phyloP scores from a whole-genome alignment of 2,329 filamentous ascomycete species.

The Cladosporium sp. region DNA sequence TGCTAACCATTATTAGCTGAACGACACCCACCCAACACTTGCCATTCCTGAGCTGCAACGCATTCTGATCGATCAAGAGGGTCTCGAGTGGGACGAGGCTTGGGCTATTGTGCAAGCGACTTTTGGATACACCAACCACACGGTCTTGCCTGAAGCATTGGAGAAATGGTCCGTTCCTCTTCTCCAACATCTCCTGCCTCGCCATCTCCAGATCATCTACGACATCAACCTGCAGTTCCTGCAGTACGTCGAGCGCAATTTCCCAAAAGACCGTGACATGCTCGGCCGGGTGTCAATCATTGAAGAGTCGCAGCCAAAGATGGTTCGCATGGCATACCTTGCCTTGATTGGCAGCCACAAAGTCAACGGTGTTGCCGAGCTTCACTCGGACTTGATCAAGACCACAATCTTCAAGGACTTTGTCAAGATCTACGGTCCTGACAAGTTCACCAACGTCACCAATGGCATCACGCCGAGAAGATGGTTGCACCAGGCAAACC shows the following conservation, averaged over 20 bases:
- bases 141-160: slow-evolving; percentile 89
- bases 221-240: slow-evolving; percentile 96
- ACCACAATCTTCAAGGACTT: slow-evolving; percentile 99
- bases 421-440: slow-evolving; percentile 86
- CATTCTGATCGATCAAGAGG: slow-evolving; percentile 84
- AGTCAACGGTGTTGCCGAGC: slow-evolving; percentile 95
- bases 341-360: slow-evolving; percentile 98
- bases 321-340: slow-evolving; percentile 95
- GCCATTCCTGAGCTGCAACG: slow-evolving; percentile 95
- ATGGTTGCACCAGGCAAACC: slow-evolving; percentile 98
- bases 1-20: slow-evolving; percentile 50
- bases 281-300: slow-evolving; percentile 90
- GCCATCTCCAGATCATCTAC: slow-evolving; percentile 95
- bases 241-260: slow-evolving; percentile 82
- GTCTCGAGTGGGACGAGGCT: slow-evolving; percentile 86
- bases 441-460: slow-evolving; percentile 98
- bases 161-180: slow-evolving; percentile 98
- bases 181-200: slow-evolving; percentile 85
- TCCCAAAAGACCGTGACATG: slow-evolving; percentile 85
- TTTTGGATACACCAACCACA: slow-evolving; percentile 98
- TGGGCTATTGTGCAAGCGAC: slow-evolving; percentile 66
- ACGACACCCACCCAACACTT: slow-evolving; percentile 94
- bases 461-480: slow-evolving; percentile 95
- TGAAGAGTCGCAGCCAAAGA: slow-evolving; percentile 93
- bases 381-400: slow-evolving; percentile 97